A percentile compares a stretch with the other conserved stretches of the same genome.
phyloP scores from a whole-genome alignment of 371 early-diverging fungal genomes.

The Funneliformis caledonium region DNA sequence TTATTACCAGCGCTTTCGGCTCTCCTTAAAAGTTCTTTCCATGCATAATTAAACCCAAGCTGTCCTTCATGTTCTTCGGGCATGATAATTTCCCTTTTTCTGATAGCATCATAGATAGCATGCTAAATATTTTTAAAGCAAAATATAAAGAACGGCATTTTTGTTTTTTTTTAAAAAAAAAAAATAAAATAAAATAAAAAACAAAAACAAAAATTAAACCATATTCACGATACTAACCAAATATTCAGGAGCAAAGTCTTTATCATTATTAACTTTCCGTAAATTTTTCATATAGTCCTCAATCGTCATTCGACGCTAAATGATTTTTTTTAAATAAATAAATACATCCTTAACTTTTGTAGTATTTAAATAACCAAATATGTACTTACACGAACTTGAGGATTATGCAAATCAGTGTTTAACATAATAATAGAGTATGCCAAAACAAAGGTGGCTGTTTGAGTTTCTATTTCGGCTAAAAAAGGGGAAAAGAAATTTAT shows the following conservation, averaged over 20 bases:
- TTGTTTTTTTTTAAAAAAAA: too few relatives aligned
- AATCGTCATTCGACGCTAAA: constrained; percentile 78
- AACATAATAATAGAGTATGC: constrained; percentile 91
- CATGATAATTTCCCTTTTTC: constrained; percentile 81
- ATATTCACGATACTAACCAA: constrained; percentile 53
- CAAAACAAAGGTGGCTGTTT: constrained; percentile 80
- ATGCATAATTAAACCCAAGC: constrained; percentile 92
- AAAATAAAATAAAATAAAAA: too few relatives aligned
- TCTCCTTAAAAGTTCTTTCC: constrained; percentile 83
- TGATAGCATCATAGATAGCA: constrained; percentile 79
- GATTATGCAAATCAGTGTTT: constrained; percentile 95
- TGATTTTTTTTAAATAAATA: neutral
- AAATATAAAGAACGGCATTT: neutral
- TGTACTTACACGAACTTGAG: constrained; percentile 68
- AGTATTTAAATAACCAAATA: neutral
- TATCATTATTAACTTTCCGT: constrained; percentile 75
- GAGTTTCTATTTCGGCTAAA: constrained; percentile 62
- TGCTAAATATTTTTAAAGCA: constrained; percentile 35
- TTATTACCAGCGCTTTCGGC: constrained; percentile 57
- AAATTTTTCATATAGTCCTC: constrained; percentile 85
- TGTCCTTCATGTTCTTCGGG: constrained; percentile 93
- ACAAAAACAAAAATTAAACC: neutral
- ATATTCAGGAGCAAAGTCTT: constrained; percentile 74
- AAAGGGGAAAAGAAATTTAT: neutral
- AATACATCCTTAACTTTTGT: neutral